Evolutionary conservation across 352 stramenopile genomes (phyloP).

Genomic region (Globisporangium lucens): DNA sequence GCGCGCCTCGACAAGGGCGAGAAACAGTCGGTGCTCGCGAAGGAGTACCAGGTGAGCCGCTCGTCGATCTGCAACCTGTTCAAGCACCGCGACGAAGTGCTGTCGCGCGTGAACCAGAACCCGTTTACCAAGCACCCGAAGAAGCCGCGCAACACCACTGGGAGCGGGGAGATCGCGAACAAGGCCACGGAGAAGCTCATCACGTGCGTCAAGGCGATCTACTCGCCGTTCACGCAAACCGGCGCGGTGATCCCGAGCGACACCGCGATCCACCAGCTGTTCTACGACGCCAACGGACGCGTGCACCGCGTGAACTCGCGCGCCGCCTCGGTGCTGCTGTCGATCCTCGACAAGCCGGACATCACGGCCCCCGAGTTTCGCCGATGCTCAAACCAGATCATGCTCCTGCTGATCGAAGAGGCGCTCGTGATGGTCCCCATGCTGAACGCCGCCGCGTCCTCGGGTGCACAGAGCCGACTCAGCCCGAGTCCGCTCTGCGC

Average conservation of each 20-base stretch:
- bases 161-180: conserved; percentile 1
- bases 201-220: conserved; percentile 18
- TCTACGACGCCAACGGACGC: background rate
- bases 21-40: conserved; percentile 46
- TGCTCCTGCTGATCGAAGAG: conserved; percentile 34
- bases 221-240: conserved; percentile 15
- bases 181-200: conserved; percentile 17
- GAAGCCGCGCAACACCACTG: conserved; percentile 9
- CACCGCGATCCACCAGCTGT: background rate
- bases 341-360: conserved; percentile 18
- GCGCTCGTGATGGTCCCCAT: conserved; percentile 28
- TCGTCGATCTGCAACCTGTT: conserved; percentile 59
- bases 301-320: conserved; percentile 19
- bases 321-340: conserved; percentile 17
- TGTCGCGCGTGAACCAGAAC: conserved; percentile 39
- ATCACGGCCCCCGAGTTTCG: conserved; percentile 22
- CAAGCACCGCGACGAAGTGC: conserved; percentile 39
- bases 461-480: background rate
- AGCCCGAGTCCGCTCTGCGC: conserved; percentile 3
- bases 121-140: conserved; percentile 46
- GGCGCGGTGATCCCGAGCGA: background rate
- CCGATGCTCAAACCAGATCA: conserved; percentile 28
- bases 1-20: conserved; percentile 37
- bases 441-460: background rate
- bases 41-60: conserved; percentile 57